A percentile compares a stretch with the other conserved stretches of the same genome.
Conservation (phyloP, 306 rosid genomes). For the Cicer pinnatifidum region DNA sequence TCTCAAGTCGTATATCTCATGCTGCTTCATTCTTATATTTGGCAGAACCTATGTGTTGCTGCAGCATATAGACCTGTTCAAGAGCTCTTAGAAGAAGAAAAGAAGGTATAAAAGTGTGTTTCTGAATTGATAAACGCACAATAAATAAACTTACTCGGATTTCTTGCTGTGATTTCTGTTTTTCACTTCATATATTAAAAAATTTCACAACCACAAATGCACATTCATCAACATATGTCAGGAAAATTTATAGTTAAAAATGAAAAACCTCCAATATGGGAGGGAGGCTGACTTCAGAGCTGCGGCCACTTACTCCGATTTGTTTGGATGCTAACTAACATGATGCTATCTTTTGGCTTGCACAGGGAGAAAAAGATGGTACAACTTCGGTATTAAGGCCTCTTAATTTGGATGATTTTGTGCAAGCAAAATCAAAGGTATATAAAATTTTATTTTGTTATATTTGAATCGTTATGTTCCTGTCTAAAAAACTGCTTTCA, state of each 20-base stretch:
- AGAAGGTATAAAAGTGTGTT: conserved; percentile 52
- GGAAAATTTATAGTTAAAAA: neutral
- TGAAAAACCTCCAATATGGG: neutral
- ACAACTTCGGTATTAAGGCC: conserved; percentile 53
- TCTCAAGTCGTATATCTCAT: conserved; percentile 27
- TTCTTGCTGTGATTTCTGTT: neutral
- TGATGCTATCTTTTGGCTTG: conserved; percentile 28
- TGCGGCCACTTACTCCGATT: neutral
- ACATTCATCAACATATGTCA: neutral
- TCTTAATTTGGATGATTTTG: conserved; percentile 78
- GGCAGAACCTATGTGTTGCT: conserved; percentile 92
- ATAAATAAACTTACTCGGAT: conserved; percentile 6
- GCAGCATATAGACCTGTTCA: conserved; percentile 97
- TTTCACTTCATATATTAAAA: neutral
- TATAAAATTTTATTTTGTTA: conserved; percentile 1
- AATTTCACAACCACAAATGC: neutral
- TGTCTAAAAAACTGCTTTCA: neutral
- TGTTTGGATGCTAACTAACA: conserved; percentile 23
- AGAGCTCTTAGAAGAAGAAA: conserved; percentile 84
- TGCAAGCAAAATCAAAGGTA: conserved; percentile 88
- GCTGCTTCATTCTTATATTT: conserved; percentile 40
- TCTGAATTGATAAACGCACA: neutral
- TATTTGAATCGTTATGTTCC: neutral
- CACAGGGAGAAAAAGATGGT: conserved; percentile 55
- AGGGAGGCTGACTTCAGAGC: no score